A percentile compares a stretch with the other conserved stretches of the same genome.
Conservation (phyloP, 129 eudicot genomes). For the Tanacetum coccineum region DNA sequence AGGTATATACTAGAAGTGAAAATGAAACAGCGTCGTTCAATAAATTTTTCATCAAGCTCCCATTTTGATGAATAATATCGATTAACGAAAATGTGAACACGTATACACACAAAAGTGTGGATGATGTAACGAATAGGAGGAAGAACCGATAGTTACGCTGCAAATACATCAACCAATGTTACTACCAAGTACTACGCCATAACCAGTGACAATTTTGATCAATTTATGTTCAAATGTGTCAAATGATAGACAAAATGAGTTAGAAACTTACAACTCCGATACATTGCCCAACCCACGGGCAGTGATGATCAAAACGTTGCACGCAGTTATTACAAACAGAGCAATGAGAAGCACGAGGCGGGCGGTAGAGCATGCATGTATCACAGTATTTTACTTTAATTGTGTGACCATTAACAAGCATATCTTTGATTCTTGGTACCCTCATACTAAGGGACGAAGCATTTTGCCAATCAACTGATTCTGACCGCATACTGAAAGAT, state of each 20-base stretch:
- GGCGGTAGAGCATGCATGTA: constrained; percentile 76
- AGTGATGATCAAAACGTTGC: constrained; percentile 83
- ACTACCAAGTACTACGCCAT: constrained; percentile 6
- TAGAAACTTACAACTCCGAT: constrained; percentile 74
- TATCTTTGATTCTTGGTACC: constrained; percentile 64
- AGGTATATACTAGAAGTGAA: constrained; percentile 50
- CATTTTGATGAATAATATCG: constrained; percentile 39
- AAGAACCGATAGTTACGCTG: constrained; percentile 87
- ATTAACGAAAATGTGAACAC: constrained; percentile 64
- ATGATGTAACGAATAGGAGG: constrained; percentile 57
- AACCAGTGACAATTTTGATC: background rate
- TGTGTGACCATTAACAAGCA: constrained; percentile 57
- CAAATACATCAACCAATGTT: constrained; percentile 27
- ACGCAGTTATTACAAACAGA: constrained; percentile 88
- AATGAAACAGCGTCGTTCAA: constrained; percentile 48
- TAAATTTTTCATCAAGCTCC: constrained; percentile 35
- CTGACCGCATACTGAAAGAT: constrained; percentile 14
- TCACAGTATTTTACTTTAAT: constrained; percentile 71
- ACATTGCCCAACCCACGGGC: constrained; percentile 99
- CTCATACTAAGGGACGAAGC: constrained; percentile 33
- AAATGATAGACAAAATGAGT: background rate
- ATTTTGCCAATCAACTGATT: constrained; percentile 51
- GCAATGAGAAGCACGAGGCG: constrained; percentile 90
- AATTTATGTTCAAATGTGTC: background rate
- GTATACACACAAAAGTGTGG: constrained; percentile 60